Base-by-base conservation (phyloP, 768 basidiomycete genomes). In the Hygrophorus pudorinus region DNA sequence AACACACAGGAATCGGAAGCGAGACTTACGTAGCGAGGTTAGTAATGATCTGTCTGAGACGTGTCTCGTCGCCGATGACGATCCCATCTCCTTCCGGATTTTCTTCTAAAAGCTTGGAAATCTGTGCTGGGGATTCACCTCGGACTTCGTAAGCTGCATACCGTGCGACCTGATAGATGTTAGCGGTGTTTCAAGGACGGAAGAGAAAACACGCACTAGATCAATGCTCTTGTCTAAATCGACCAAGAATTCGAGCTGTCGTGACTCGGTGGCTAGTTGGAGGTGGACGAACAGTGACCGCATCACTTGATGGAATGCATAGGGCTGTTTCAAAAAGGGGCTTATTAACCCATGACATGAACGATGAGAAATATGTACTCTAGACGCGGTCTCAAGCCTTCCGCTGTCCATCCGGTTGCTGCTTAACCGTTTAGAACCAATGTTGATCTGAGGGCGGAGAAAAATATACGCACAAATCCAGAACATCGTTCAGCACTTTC, bases 361-460 rank as follows among this genome's bases (percentile, higher is more conserved):
- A 24, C 42, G 16, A 14, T 10, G 38, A 13, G n/a, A 13, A 24
- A 3, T 7, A 45, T 64, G 28, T 36, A 76, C 75, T 63, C 71
- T 68, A 8, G 69, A 70, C n/a, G 76, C 72, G 20, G 76, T 78
- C 57, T 87, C 83, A 52, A 96, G 93, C 42, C 79, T 76, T 3
- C 86, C 86, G 45, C 83, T 84, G 53, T 92, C 88, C 81, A 87
- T 85, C 35, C 85, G 79, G 65, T 87, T 85, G 59, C 85, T 82
- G 52, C 17, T 46, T 32, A 36, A 30, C 24, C 24, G 7, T 24
- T 24, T 24, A 29, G 24, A 24, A 45, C 38, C 32, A 11, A 44
- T 16, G 27, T 31, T 41, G 11, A 10, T 29, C 36, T 40, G 24
- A 13, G 32, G 42, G 17, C 21, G 17, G 20, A 37, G 16, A 48